phyloP scores from a whole-genome alignment of 2,329 filamentous ascomycete genomes.

The Penicillium italicum region DNA sequence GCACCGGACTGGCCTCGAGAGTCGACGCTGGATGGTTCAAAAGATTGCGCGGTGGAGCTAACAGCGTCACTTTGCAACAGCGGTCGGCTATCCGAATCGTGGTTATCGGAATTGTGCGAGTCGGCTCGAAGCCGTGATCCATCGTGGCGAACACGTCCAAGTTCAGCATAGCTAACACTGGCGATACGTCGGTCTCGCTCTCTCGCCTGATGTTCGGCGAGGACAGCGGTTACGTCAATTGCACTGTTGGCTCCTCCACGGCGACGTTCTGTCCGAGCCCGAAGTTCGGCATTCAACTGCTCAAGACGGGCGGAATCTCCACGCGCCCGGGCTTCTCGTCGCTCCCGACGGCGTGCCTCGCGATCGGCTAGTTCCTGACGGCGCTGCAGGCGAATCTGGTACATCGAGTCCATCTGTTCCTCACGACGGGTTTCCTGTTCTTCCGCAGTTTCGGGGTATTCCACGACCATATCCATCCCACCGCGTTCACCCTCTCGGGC shows the following conservation, averaged over 20 bases:
- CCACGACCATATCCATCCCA: constrained; percentile 86
- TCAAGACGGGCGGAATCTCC: constrained; percentile 69
- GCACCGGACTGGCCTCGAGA: constrained; percentile 35
- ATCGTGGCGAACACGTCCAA: constrained; percentile 50
- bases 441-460: constrained; percentile 75
- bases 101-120: constrained; percentile 41
- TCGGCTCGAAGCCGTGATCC: constrained; percentile 47
- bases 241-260: constrained; percentile 35
- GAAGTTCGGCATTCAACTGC: constrained; percentile 56
- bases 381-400: constrained; percentile 78
- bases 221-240: constrained; percentile 34
- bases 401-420: constrained; percentile 87
- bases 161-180: constrained; percentile 47
- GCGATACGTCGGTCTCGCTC: constrained; percentile 45
- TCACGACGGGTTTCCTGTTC: constrained; percentile 76
- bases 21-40: constrained; percentile 26
- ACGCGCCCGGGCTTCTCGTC: constrained; percentile 67
- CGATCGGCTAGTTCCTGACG: constrained; percentile 72
- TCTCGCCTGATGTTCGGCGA: constrained; percentile 45
- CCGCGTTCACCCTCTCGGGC: constrained; percentile 86
- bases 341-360: constrained; percentile 66
- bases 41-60: constrained; percentile 27
- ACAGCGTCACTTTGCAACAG: constrained; percentile 40
- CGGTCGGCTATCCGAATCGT: constrained; percentile 47
- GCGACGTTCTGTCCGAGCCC: constrained; percentile 36